These are phyloP conservation scores for Dissophora globulifera DNA, from an alignment of 192 early-diverging fungal species.

Conservation along the genomic window DNA sequence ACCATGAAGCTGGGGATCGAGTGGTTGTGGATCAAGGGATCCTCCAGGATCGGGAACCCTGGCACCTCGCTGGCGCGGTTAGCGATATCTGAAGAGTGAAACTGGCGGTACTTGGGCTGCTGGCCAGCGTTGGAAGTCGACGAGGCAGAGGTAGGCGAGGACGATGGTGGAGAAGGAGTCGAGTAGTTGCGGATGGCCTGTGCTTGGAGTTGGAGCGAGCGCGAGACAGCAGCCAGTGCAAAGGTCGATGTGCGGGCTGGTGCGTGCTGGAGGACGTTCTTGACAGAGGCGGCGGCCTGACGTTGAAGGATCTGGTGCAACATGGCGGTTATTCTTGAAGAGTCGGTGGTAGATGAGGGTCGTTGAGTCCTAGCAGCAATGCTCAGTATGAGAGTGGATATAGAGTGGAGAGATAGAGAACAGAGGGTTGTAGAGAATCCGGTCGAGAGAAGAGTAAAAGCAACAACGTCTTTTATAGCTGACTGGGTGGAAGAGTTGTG, in stretches of 20 bases:
- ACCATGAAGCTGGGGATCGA: constrained; percentile 65
- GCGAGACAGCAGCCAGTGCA: constrained; percentile 31
- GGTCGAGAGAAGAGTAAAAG: too few relatives aligned
- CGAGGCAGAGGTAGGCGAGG: constrained; percentile 12
- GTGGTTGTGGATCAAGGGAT: constrained; percentile 54
- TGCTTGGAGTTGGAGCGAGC: constrained; percentile 36
- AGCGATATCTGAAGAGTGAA: constrained; percentile 36
- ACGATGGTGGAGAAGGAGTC: constrained; percentile 23
- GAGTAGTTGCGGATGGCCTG: constrained; percentile 42
- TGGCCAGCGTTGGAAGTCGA: not conserved
- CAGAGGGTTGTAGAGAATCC: not conserved
- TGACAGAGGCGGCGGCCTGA: constrained; percentile 29
- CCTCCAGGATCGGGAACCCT: constrained; percentile 58
- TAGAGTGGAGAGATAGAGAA: not conserved
- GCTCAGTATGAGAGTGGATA: not conserved
- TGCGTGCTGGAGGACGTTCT: constrained; percentile 27
- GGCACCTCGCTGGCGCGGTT: constrained; percentile 36
- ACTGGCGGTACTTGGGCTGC: constrained; percentile 45
- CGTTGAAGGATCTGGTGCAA: constrained; percentile 36
- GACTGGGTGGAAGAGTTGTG: too few relatives aligned
- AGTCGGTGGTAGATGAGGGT: too few relatives aligned
- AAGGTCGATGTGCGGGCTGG: constrained; percentile 25
- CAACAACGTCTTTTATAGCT: too few relatives aligned
- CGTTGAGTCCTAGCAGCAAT: not conserved
- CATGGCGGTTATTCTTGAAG: constrained; percentile 12